phyloP scores from a whole-genome alignment of 192 early-diverging fungal species.

The Entomortierella lignicola region DNA sequence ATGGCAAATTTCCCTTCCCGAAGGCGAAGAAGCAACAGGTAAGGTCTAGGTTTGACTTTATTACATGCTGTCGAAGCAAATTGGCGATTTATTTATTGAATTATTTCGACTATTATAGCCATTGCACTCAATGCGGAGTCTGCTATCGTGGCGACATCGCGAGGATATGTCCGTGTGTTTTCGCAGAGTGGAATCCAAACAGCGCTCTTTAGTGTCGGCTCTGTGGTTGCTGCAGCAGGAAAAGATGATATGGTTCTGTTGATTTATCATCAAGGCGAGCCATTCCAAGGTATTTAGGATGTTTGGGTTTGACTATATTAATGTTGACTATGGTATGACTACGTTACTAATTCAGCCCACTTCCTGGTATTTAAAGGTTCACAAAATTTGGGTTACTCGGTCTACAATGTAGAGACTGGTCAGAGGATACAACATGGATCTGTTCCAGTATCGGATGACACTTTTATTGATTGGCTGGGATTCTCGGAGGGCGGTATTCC shows the following conservation, averaged over 20 bases:
- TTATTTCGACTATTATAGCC: conserved; percentile 45
- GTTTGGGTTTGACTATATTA: background rate
- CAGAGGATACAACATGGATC: conserved; percentile 66
- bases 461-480: conserved; percentile 82
- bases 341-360: background rate
- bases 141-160: conserved; percentile 78
- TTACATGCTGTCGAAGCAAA: no score
- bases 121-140: conserved; percentile 78
- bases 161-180: conserved; percentile 83
- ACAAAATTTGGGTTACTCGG: conserved; percentile 70
- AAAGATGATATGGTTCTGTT: conserved; percentile 56
- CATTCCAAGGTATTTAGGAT: conserved; percentile 20
- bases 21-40: conserved; percentile 75
- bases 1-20: conserved; percentile 79
- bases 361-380: conserved; percentile 35
- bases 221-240: conserved; percentile 57
- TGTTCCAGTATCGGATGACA: conserved; percentile 72
- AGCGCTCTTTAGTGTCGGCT: conserved; percentile 73
- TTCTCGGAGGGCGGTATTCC: conserved; percentile 86
- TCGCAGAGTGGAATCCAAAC: conserved; percentile 83
- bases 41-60: background rate
- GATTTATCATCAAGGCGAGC: conserved; percentile 44
- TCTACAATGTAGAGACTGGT: conserved; percentile 68
- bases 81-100: background rate
- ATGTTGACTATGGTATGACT: background rate